Conservation (phyloP, 139 green algal genomes). For the Pleodorina starrii region DNA sequence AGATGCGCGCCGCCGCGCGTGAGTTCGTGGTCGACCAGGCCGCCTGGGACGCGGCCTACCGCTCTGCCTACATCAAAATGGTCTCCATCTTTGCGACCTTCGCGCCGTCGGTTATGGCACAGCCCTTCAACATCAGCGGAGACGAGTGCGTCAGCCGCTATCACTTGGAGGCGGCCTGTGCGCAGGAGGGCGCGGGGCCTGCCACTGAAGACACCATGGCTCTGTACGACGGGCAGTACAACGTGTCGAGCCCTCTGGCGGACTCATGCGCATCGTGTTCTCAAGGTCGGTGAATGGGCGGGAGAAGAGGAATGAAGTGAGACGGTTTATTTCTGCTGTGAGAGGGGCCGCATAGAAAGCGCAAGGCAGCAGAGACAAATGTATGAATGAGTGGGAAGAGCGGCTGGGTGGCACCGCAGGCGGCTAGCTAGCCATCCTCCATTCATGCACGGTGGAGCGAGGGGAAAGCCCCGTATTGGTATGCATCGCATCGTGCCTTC, state of each 20-base stretch:
- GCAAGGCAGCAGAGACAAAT: too few relatives aligned
- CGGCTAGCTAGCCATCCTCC: too few relatives aligned
- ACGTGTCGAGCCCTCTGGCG: not conserved
- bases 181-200: not conserved
- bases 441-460: too few relatives aligned
- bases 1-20: not conserved
- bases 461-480: too few relatives aligned
- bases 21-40: not conserved
- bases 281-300: too few relatives aligned
- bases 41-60: not conserved
- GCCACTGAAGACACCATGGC: not conserved
- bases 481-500: too few relatives aligned
- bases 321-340: too few relatives aligned
- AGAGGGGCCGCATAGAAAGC: too few relatives aligned
- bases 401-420: too few relatives aligned
- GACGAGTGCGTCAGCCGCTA: not conserved
- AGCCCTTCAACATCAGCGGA: not conserved
- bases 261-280: not conserved
- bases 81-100: not conserved
- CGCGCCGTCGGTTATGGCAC: not conserved
- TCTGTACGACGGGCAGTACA: not conserved
- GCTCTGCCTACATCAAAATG: constrained; percentile 22
- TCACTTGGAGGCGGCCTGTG: not conserved
- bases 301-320: too few relatives aligned
- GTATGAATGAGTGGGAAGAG: too few relatives aligned